These are phyloP conservation scores for Candida suzukii DNA, from an alignment of 805 yeast genomes.

Conservation along the genomic window DNA sequence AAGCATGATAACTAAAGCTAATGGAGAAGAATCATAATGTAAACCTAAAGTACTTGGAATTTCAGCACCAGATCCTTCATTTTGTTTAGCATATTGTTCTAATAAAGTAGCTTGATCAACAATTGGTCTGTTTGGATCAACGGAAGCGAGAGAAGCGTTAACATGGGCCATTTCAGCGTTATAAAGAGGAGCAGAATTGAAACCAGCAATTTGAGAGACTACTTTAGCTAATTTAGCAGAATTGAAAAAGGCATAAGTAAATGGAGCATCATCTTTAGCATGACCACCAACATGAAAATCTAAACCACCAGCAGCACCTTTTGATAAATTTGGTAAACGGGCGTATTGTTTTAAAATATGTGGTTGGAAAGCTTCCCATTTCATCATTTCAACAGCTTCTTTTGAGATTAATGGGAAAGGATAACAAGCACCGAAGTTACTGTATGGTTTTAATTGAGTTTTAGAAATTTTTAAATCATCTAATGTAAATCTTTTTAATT, in stretches of 20 bases:
- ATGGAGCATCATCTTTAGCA: constrained; percentile 34
- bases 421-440: constrained; percentile 38
- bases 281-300: constrained; percentile 47
- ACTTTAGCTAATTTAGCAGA: constrained; percentile 44
- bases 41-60: constrained; percentile 40
- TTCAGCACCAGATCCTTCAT: constrained; percentile 22
- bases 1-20: constrained; percentile 43
- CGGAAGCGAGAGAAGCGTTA: constrained; percentile 36
- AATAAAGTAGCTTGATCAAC: constrained; percentile 7
- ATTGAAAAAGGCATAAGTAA: constrained; percentile 43
- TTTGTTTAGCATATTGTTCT: constrained; percentile 4
- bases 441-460: constrained; percentile 27
- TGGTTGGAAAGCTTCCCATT: constrained; percentile 41
- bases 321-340: constrained; percentile 26
- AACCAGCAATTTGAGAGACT: constrained; percentile 43
- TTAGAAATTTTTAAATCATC: constrained; percentile 29
- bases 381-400: constrained; percentile 51
- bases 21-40: constrained; percentile 41
- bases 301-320: constrained; percentile 11
- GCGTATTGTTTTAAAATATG: constrained; percentile 36
- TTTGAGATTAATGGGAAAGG: constrained; percentile 54
- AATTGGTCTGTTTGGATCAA: constrained; percentile 6
- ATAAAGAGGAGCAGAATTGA: constrained; percentile 35
- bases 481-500: constrained; percentile 30
- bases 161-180: constrained; percentile 50